These are phyloP conservation scores for Ceratobasidium theobromae DNA, from an alignment of 1,284 basidiomycete species.

Conservation along the genomic window DNA sequence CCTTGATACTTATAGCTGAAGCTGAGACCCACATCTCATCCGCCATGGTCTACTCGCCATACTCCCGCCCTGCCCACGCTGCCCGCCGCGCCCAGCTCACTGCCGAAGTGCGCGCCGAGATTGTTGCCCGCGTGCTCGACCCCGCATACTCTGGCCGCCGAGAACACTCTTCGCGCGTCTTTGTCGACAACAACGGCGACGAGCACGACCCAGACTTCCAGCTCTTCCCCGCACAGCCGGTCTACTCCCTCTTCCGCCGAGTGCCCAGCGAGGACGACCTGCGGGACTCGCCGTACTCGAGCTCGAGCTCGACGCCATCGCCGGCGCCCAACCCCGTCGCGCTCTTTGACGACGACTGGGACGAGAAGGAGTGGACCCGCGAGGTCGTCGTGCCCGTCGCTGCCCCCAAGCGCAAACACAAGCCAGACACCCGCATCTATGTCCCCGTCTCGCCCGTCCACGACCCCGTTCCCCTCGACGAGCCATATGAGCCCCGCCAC, in stretches of 20 bases:
- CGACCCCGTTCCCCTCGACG: neutral
- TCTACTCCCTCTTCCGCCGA: neutral
- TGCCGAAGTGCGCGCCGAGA: slow-evolving; percentile 10
- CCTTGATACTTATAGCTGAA: too few species aligned
- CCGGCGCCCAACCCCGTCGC: neutral
- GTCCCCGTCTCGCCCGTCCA: neutral
- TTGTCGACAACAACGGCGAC: slow-evolving; percentile 8
- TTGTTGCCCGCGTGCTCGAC: slow-evolving; percentile 6
- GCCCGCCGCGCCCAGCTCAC: slow-evolving; percentile 5
- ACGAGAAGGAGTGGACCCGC: slow-evolving; percentile 24
- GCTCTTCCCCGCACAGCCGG: slow-evolving; percentile 17
- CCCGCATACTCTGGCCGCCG: slow-evolving; percentile 2
- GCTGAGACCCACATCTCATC: too few species aligned
- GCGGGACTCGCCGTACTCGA: too few species aligned
- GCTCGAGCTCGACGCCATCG: too few species aligned
- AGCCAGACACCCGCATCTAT: slow-evolving; percentile 10
- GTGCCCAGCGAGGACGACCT: slow-evolving; percentile 4
- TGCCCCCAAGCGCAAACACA: slow-evolving; percentile 1
- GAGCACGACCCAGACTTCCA: slow-evolving; percentile 23
- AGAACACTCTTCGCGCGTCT: neutral
- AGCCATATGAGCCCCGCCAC: neutral
- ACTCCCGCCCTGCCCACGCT: slow-evolving; percentile 4
- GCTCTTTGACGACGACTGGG: slow-evolving; percentile 20
- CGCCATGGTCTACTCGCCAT: neutral
- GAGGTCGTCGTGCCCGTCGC: slow-evolving; percentile 7